Base-by-base conservation (phyloP, 768 basidiomycete genomes). In the Glaciozyma antarctica region DNA sequence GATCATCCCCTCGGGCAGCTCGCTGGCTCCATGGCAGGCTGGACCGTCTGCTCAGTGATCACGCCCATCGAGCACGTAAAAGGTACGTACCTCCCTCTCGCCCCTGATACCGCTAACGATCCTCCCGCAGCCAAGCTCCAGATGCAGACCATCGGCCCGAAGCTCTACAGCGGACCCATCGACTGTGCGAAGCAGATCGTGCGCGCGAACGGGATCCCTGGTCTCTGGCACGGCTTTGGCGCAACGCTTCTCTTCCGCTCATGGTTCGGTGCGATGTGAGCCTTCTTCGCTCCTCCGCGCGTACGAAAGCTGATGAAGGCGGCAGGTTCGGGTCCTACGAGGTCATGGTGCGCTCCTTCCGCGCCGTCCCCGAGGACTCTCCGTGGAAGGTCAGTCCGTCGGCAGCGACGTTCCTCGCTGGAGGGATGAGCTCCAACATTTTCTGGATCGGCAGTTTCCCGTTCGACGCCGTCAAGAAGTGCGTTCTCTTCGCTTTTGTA, bases 391-490 rank as follows among this genome's bases (percentile, higher is more conserved):
- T 86, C 75, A 83, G 80, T 74, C 82, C 81, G 26, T 83, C 83
- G 10, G 73, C 79, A 15, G 82, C 85, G 9, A 85, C 83, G 73
- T 86, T 86, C 75, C 73, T 85, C 19, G 81, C 86, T 16, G 86
- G 55, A 12, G 55, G 55, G 5, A 9, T 57, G 22, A 38, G 38
- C 24, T 41, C 38, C 22, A 57, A 41, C 38, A 12, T 43, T 19
- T 57, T 58, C 44, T 47, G 58, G 58, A 17, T 22, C 17, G 24
- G n/a, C 2, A 47, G 84, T 82, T 85, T 86, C 68, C 86, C 88
- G 5, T 81, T 85, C 62, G 89, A 91, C 76, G 88, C 88, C 74
- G 78, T 88, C 66, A 90, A 91, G 77, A 90, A 88, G 88, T 88
- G 72, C 64, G 80, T 52, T 21, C 12, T 6, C 22, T 16, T 16